phyloP scores from a whole-genome alignment of 441 rosid genomes.

The Pelargonium citronellum region DNA sequence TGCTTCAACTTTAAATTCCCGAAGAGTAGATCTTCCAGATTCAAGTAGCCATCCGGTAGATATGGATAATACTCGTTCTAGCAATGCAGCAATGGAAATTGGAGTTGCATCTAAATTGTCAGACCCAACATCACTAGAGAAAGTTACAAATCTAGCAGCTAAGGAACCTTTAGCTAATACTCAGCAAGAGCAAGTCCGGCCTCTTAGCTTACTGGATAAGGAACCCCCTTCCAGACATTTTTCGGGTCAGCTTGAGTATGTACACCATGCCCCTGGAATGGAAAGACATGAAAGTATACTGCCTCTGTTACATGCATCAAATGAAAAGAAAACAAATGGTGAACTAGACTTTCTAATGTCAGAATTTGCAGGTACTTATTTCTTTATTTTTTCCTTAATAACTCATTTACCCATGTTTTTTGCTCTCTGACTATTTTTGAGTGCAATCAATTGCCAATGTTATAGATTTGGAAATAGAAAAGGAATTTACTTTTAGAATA shows the following conservation, averaged over 20 bases:
- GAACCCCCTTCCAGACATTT: conserved; percentile 84
- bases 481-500: not conserved
- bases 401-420: not conserved
- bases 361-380: conserved; percentile 68
- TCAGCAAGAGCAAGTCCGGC: conserved; percentile 84
- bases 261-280: conserved; percentile 62
- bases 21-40: conserved; percentile 59
- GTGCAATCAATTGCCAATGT: not conserved
- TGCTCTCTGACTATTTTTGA: not conserved
- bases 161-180: conserved; percentile 15
- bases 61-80: conserved; percentile 52
- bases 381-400: not conserved
- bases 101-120: conserved; percentile 33
- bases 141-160: conserved; percentile 32
- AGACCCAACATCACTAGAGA: conserved; percentile 34
- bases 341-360: conserved; percentile 87
- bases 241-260: conserved; percentile 89
- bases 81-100: conserved; percentile 46
- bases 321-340: conserved; percentile 74
- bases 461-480: not conserved
- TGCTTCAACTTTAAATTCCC: conserved; percentile 59
- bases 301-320: conserved; percentile 72
- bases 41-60: conserved; percentile 36
- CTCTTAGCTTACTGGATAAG: conserved; percentile 94
- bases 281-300: conserved; percentile 82